Evolutionary conservation across 768 basidiomycete species (phyloP).

Genomic region (Steccherinum ochraceum): DNA sequence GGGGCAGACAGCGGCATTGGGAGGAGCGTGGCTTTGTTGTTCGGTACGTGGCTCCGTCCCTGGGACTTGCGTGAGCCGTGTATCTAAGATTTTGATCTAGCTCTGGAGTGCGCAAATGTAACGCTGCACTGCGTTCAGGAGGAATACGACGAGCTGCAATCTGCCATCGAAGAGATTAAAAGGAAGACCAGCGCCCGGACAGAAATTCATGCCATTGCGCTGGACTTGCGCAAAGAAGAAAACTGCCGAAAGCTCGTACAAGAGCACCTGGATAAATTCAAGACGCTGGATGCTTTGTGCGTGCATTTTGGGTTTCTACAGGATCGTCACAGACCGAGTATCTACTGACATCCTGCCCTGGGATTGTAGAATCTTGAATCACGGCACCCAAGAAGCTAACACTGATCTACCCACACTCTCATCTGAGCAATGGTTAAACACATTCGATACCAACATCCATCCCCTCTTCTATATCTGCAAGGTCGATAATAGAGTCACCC

Average conservation of each 20-base stretch:
- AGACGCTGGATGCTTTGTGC: constrained; percentile 34
- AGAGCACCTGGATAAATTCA: constrained; percentile 29
- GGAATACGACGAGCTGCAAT: constrained; percentile 36
- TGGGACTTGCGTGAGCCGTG: neutral
- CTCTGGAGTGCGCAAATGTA: constrained; percentile 31
- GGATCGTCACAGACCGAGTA: too few relatives aligned
- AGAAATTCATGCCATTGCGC: constrained; percentile 29
- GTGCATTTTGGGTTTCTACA: too few relatives aligned
- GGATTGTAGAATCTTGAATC: constrained; percentile 34
- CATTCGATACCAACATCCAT: constrained; percentile 32
- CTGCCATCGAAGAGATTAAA: constrained; percentile 29
- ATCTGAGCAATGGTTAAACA: constrained; percentile 37
- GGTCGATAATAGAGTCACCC: constrained; percentile 4
- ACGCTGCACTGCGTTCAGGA: constrained; percentile 23
- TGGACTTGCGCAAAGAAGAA: constrained; percentile 34
- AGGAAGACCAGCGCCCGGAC: constrained; percentile 31
- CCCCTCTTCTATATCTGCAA: constrained; percentile 43
- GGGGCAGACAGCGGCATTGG: constrained; percentile 48
- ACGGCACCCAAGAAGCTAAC: constrained; percentile 37
- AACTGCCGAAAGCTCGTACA: constrained; percentile 32
- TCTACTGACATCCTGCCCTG: neutral
- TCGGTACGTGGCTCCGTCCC: constrained; percentile 18
- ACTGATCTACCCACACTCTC: constrained; percentile 28
- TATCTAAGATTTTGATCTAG: too few relatives aligned
- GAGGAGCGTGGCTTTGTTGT: constrained; percentile 34